These are phyloP conservation scores for Phoma herbarum DNA, from an alignment of 2,329 filamentous ascomycete species.

Conservation along the genomic window DNA sequence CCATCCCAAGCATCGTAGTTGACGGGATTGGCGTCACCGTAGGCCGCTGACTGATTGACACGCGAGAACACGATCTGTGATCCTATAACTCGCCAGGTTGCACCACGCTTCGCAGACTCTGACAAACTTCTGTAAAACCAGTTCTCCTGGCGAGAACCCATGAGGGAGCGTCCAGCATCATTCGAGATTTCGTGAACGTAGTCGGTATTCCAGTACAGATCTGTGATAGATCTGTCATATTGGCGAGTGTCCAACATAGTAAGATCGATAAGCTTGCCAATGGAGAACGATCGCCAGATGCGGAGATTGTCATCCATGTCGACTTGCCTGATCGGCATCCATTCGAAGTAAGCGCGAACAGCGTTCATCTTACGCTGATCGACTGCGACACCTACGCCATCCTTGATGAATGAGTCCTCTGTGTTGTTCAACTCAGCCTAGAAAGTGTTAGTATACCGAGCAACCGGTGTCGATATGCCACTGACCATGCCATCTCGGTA, in stretches of 20 bases:
- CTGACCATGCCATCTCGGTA: slow-evolving; percentile 52
- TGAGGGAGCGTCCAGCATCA: slow-evolving; percentile 72
- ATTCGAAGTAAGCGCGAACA: slow-evolving; percentile 57
- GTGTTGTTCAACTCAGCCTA: slow-evolving; percentile 54
- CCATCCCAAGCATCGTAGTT: slow-evolving; percentile 71
- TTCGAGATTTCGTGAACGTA: slow-evolving; percentile 71
- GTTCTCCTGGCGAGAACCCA: slow-evolving; percentile 76
- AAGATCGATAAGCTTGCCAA: slow-evolving; percentile 54
- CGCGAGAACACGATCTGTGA: slow-evolving; percentile 75
- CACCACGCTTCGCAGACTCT: slow-evolving; percentile 68
- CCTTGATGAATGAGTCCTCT: slow-evolving; percentile 52
- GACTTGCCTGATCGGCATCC: slow-evolving; percentile 56
- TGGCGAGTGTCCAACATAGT: slow-evolving; percentile 56
- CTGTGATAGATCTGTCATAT: slow-evolving; percentile 56
- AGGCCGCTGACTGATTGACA: slow-evolving; percentile 59
- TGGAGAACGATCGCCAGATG: slow-evolving; percentile 55
- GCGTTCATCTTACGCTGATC: slow-evolving; percentile 59
- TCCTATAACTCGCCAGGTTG: slow-evolving; percentile 75
- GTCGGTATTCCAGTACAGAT: slow-evolving; percentile 65
- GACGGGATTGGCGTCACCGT: slow-evolving; percentile 56
- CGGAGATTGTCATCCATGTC: slow-evolving; percentile 56
- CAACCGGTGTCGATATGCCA: background rate
- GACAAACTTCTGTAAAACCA: slow-evolving; percentile 66
- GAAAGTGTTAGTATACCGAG: slow-evolving; percentile 28
- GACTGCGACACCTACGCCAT: slow-evolving; percentile 50